Evolutionary conservation across 805 yeast genomes (phyloP).

Genomic region (Komagataella kurtzmanii): DNA sequence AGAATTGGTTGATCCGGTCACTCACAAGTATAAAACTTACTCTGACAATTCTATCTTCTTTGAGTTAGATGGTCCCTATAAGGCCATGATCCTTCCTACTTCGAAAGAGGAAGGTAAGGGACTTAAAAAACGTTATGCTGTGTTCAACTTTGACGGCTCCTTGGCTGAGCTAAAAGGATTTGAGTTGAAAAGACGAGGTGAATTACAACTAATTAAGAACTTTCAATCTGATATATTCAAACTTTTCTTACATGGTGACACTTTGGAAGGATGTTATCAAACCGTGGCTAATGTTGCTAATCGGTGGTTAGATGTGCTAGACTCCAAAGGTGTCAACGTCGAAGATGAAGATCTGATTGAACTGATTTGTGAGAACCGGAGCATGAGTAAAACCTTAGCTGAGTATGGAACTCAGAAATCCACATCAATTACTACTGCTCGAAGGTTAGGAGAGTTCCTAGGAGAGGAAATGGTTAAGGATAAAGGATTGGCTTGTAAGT

Average conservation of each 20-base stretch:
- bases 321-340: conserved; percentile 70
- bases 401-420: conserved; percentile 89
- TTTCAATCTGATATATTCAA: conserved; percentile 93
- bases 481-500: conserved; percentile 90
- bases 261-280: conserved; percentile 67
- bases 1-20: conserved; percentile 58
- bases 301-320: conserved; percentile 90
- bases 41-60: conserved; percentile 93
- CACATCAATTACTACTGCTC: conserved; percentile 92
- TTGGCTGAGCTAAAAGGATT: conserved; percentile 94
- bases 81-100: conserved; percentile 94
- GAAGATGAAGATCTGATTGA: conserved; percentile 92
- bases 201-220: conserved; percentile 80
- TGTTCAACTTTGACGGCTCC: conserved; percentile 87
- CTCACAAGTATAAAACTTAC: conserved; percentile 56
- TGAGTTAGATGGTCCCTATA: conserved; percentile 97
- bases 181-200: conserved; percentile 95
- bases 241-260: conserved; percentile 73
- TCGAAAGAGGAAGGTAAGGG: conserved; percentile 97
- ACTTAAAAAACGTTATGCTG: conserved; percentile 92
- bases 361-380: conserved; percentile 89
- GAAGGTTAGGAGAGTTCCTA: conserved; percentile 81
- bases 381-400: conserved; percentile 83
- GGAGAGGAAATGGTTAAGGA: conserved; percentile 96
- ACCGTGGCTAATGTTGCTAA: conserved; percentile 91